Evolutionary conservation across 805 yeast genomes (phyloP).

Genomic region (Candida ponderosae): DNA sequence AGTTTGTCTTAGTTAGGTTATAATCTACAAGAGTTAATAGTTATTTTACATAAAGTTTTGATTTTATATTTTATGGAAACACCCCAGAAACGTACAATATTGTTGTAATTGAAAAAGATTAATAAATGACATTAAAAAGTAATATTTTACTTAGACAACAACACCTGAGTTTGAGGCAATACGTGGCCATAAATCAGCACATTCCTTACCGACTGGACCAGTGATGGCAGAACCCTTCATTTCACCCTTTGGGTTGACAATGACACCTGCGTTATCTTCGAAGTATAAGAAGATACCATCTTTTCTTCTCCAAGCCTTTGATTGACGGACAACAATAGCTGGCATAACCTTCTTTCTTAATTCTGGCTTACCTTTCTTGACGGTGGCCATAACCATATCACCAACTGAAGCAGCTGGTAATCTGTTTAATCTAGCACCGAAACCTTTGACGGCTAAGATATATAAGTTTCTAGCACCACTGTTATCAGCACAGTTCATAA

Average conservation of each 20-base stretch:
- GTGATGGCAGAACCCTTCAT: slow-evolving; percentile 99
- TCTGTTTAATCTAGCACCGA: slow-evolving; percentile 99
- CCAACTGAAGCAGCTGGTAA: slow-evolving; percentile 99
- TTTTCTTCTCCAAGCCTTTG: slow-evolving; percentile 99
- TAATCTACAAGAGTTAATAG: too few relatives aligned
- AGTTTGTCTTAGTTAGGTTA: too few relatives aligned
- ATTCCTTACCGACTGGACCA: slow-evolving; percentile 99
- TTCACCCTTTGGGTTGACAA: slow-evolving; percentile 99
- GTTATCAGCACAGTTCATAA: slow-evolving; percentile 99
- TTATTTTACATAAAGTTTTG: background rate
- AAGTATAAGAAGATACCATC: slow-evolving; percentile 99
- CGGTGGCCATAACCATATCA: slow-evolving; percentile 99
- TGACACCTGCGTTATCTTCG: slow-evolving; percentile 99
- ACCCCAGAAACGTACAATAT: background rate
- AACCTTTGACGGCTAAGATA: slow-evolving; percentile 97
- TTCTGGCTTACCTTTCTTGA: slow-evolving; percentile 99
- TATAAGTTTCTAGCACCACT: slow-evolving; percentile 99
- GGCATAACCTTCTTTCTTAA: slow-evolving; percentile 99
- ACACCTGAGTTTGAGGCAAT: slow-evolving; percentile 99
- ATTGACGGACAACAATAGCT: slow-evolving; percentile 98
- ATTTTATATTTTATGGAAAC: background rate
- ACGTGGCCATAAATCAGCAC: slow-evolving; percentile 99
- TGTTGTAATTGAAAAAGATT: slow-evolving; percentile 3
- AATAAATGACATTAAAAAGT: slow-evolving; percentile 19
- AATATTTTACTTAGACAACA: slow-evolving; percentile 67